Base-by-base conservation (phyloP, 352 stramenopile genomes). In the Globisporangium acanthophoron region DNA sequence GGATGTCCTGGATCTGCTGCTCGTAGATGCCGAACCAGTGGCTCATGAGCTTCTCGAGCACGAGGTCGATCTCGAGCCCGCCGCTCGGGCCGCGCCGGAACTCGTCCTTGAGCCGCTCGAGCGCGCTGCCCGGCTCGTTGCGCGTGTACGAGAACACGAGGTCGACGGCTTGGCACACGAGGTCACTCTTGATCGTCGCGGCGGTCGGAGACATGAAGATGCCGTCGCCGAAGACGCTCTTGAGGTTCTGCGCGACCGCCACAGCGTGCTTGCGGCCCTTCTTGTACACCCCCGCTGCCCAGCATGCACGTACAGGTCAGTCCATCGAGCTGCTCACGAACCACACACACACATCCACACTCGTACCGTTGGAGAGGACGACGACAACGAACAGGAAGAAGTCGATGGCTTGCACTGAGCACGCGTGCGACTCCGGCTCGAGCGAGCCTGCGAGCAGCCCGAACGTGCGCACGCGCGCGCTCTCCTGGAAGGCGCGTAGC, bases 1-100 rank as follows among this genome's bases (percentile, higher is more conserved):
- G 67, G 56, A 92, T 92, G 27, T 88, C 81, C 27, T 83, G 70
- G 49, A 92, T 85, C 44, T 92, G 82, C 37, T 85, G 73, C 50
- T 92, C 78, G 58, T 88, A 90, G 7, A 92, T 64, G 31, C 69
- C 70, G 43, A 92, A 88, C 82, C 82, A 92, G 56, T 90, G 77
- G 48, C 69, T 75, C 82, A 89, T 89, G 55, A 88, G 73, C 58
- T 85, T 85, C 50, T 92, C 82, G n/a, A 92, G 52, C 21, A 79
- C 78, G 15, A 78, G 61, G 54, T 92, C 82, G 27, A 92, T 67
- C n/a, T 90, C 80, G n/a, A 89, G 56, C 3, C 60, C 63, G 4
- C 53, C 57, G 12, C 46, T 51, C 24, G 21, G 20, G 31, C 33
- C 35, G 21, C 44, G 47, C 0, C 65, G 63, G 43, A 86, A 74